phyloP scores from a whole-genome alignment of 2,329 filamentous ascomycete species.

The Cadophora gregata region DNA sequence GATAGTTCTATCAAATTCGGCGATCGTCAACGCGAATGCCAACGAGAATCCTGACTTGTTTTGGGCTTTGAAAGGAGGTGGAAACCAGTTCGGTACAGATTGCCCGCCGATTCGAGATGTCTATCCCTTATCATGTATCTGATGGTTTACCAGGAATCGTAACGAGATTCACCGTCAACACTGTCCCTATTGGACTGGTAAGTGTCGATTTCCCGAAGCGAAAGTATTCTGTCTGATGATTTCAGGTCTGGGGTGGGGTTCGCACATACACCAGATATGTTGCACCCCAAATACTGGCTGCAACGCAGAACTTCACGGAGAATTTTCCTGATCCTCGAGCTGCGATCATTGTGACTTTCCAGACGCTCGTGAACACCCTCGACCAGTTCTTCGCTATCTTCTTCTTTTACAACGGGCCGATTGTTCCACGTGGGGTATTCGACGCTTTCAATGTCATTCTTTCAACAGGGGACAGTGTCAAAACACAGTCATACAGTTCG shows the following conservation, averaged over 20 bases:
- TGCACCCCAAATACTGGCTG: constrained; percentile 49
- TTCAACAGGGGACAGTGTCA: constrained; percentile 18
- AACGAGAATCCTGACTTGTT: constrained; percentile 33
- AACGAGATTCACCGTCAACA: constrained; percentile 44
- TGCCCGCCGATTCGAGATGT: constrained; percentile 32
- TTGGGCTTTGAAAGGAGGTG: constrained; percentile 39
- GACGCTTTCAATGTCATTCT: constrained; percentile 34
- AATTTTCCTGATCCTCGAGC: constrained; percentile 52
- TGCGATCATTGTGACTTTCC: constrained; percentile 42
- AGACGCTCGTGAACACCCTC: constrained; percentile 33
- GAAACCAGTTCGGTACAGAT: constrained; percentile 39
- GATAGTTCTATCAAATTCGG: constrained; percentile 41
- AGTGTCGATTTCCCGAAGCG: not conserved
- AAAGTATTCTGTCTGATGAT: not conserved
- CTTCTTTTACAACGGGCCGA: constrained; percentile 46
- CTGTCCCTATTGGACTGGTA: constrained; percentile 43
- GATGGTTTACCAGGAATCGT: constrained; percentile 42
- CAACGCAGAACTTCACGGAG: constrained; percentile 60
- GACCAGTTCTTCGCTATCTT: constrained; percentile 41
- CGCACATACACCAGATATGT: constrained; percentile 44
- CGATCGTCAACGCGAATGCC: constrained; percentile 36
- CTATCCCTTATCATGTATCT: constrained; percentile 32
- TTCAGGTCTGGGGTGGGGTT: constrained; percentile 48
- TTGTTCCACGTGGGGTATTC: constrained; percentile 42
- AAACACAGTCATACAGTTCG: constrained; percentile 43